A percentile compares a stretch with the other conserved stretches of the same genome.
Evolutionary conservation across 2,329 filamentous ascomycete species (phyloP).

Genomic region (Aspergillus caelatus): DNA sequence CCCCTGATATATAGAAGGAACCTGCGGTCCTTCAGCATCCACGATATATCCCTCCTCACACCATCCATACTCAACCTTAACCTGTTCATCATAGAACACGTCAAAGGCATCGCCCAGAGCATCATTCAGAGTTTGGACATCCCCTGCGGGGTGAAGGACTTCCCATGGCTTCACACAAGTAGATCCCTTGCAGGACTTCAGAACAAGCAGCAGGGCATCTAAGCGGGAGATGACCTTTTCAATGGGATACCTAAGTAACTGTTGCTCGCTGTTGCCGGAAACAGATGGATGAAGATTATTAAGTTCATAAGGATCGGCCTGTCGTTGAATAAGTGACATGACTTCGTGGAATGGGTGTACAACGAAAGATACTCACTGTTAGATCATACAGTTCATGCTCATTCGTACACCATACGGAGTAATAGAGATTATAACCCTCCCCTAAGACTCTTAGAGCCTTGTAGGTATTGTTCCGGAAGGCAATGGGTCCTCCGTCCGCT

Average conservation of each 20-base stretch:
- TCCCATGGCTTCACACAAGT: slow-evolving; percentile 41
- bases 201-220: slow-evolving; percentile 1
- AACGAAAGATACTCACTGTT: not conserved
- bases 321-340: not conserved
- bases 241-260: not conserved
- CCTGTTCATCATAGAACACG: not conserved
- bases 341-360: accelerated
- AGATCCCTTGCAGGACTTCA: slow-evolving; percentile 30
- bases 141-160: slow-evolving; percentile 34
- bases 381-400: slow-evolving; percentile 39
- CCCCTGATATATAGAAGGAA: not conserved
- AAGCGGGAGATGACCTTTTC: slow-evolving; percentile 6
- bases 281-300: not conserved
- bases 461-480: slow-evolving; percentile 18
- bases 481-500: not conserved
- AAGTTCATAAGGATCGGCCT: slow-evolving; percentile 9
- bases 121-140: slow-evolving; percentile 32
- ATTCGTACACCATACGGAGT: slow-evolving; percentile 39
- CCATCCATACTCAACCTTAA: not conserved
- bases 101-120: slow-evolving; percentile 23
- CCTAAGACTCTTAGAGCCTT: slow-evolving; percentile 28
- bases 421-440: slow-evolving; percentile 35
- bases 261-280: not conserved
- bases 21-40: not conserved
- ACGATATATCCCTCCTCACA: not conserved